phyloP scores from a whole-genome alignment of 2,329 filamentous ascomycete species.

The Ceratocystis colombiana region DNA sequence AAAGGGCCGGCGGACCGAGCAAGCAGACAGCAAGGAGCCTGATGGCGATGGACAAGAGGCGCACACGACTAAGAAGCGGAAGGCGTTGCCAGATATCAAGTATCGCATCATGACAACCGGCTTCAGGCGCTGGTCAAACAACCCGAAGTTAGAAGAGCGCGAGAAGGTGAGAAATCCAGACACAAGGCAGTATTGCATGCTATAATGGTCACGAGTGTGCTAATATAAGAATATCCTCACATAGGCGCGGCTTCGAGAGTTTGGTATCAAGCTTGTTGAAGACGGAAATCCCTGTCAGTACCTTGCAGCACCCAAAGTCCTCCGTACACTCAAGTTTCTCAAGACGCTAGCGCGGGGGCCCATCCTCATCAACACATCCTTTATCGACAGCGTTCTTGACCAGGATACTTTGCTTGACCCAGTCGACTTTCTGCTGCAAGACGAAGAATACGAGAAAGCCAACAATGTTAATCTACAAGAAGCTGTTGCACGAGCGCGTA shows the following conservation, averaged over 20 bases:
- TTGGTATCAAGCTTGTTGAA: constrained; percentile 72
- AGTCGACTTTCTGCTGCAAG: constrained; percentile 57
- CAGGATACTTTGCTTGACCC: constrained; percentile 54
- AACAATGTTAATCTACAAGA: constrained; percentile 59
- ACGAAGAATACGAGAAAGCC: constrained; percentile 61
- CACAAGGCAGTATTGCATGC: constrained; percentile 3
- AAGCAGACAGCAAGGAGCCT: constrained; percentile 36
- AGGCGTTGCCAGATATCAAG: constrained; percentile 44
- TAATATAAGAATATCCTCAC: constrained; percentile 26
- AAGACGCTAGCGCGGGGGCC: constrained; percentile 74
- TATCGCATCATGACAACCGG: constrained; percentile 67
- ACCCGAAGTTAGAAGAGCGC: constrained; percentile 61
- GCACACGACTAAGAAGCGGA: constrained; percentile 43
- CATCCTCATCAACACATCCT: constrained; percentile 63
- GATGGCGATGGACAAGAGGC: constrained; percentile 46
- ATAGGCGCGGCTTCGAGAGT: constrained; percentile 66
- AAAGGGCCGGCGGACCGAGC: constrained; percentile 7
- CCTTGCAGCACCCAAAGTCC: constrained; percentile 73
- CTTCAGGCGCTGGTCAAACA: constrained; percentile 69
- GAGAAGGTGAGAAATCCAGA: constrained; percentile 56
- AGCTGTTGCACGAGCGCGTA: constrained; percentile 58
- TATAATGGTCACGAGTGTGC: constrained; percentile 5
- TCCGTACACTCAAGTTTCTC: constrained; percentile 90
- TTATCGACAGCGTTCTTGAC: constrained; percentile 67
- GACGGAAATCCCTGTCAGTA: constrained; percentile 71